Base-by-base conservation (phyloP, 495 filamentous ascomycete genomes). In the Podospora pseudopauciseta region DNA sequence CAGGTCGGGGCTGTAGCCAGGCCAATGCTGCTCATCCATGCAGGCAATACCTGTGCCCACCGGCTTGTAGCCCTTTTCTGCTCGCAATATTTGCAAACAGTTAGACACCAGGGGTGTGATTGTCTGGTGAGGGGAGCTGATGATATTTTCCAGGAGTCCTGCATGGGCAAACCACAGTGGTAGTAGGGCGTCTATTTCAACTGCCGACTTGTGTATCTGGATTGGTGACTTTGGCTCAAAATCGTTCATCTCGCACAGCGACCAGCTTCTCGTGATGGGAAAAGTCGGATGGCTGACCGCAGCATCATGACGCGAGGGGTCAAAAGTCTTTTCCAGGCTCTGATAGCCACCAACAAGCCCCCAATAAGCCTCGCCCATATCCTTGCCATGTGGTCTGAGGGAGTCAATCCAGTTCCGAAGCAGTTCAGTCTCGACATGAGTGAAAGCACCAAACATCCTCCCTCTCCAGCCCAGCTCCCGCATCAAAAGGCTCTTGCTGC, bases 391-490 rank as follows among this genome's bases (percentile, higher is more conserved):
- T 19, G 76, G 64, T 5, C 9, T 3, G 18, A 57, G 20, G 18
- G 72, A 66, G 64, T 79, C 73, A 61, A 82, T 81, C 80, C 80
- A 82, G 4, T 44, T 58, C 56, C 68, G 67, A 27, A 82, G 32
- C 11, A 65, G 67, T 4, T 71, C 71, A 34, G 78, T 66, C 66
- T 82, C 80, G 59, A 55, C 67, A n/a, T 76, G 68, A 9, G 80
- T 82, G 67, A 82, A 81, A 18, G 80, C 70, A 0, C 80, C 80
- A 70, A 77, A 82, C 80, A 82, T 82, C 23, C 73, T 75, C n/a
- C 80, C 80, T 18, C 68, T 73, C 80, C 80, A 81, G 2, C 57
- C 64, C 15, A 81, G 64, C 63, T 78, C 79, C 34, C 67, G 68
- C n/a, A 81, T 68, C 19, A 82, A 66, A 44, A 63, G 71, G 67